phyloP scores from a whole-genome alignment of 805 yeast species.

The Lipomyces japonicus region DNA sequence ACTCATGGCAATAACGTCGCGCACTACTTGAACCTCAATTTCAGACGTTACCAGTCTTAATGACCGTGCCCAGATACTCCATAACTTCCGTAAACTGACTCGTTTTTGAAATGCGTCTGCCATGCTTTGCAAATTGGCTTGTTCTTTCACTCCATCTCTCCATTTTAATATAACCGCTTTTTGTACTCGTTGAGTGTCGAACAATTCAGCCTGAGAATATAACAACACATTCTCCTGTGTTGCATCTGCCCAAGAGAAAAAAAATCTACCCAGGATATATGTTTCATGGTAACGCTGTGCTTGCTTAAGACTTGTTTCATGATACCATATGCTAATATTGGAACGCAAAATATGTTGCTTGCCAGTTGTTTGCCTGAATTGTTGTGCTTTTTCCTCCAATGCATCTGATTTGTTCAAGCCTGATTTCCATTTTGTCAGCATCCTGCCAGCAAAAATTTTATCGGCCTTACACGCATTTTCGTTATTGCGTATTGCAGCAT shows the following conservation, averaged over 20 bases:
- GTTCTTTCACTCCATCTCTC: neutral
- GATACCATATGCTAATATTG: slow-evolving; percentile 5
- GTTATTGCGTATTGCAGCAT: neutral
- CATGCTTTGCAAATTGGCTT: neutral
- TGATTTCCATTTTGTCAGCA: neutral
- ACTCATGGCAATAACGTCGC: neutral
- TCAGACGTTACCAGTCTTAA: neutral
- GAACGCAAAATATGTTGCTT: neutral
- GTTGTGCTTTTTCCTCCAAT: neutral
- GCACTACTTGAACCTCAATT: neutral
- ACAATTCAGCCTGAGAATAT: slow-evolving; percentile 6
- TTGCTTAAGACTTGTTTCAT: neutral
- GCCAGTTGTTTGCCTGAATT: neutral
- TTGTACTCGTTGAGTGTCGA: neutral
- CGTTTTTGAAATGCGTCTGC: slow-evolving; percentile 16
- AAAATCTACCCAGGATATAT: neutral
- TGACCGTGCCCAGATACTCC: slow-evolving; percentile 11
- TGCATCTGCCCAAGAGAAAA: slow-evolving; percentile 7
- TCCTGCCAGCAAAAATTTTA: neutral
- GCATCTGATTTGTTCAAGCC: neutral
- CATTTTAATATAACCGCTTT: neutral
- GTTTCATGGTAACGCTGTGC: slow-evolving; percentile 6
- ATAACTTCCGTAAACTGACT: slow-evolving; percentile 4
- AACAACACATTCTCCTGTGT: slow-evolving; percentile 2
- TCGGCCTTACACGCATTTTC: neutral